Evolutionary conservation across 1,284 basidiomycete species (phyloP).

Genomic region (Ceratobasidium sp.): DNA sequence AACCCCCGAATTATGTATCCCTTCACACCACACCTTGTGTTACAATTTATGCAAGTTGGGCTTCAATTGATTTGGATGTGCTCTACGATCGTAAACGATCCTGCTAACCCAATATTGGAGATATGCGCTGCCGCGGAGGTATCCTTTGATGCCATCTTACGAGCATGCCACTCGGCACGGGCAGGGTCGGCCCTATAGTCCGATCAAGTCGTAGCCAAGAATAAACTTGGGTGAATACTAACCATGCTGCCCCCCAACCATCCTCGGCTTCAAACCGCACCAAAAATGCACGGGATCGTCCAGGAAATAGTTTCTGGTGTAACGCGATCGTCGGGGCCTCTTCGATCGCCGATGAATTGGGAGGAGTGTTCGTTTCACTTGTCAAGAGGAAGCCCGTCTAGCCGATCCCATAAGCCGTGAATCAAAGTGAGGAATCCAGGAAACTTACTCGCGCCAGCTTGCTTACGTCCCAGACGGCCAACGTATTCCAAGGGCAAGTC

Average conservation of each 20-base stretch:
- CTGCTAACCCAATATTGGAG: constrained; percentile 24
- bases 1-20: constrained; percentile 23
- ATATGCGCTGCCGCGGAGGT: constrained; percentile 36
- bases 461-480: constrained; percentile 26
- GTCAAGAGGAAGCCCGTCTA: constrained; percentile 35
- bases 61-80: constrained; percentile 17
- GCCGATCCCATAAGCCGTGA: neutral
- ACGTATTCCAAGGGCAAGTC: constrained; percentile 34
- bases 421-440: neutral
- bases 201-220: too few species aligned
- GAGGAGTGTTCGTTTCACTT: constrained; percentile 35
- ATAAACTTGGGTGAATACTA: neutral
- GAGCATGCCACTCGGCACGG: constrained; percentile 32
- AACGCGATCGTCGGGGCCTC: constrained; percentile 37
- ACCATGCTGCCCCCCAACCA: constrained; percentile 32
- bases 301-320: constrained; percentile 30
- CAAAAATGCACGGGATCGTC: constrained; percentile 18
- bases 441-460: constrained; percentile 23
- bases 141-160: constrained; percentile 36
- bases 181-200: constrained; percentile 24
- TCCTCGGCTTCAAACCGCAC: constrained; percentile 14
- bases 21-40: constrained; percentile 8
- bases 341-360: constrained; percentile 28
- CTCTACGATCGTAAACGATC: constrained; percentile 18
- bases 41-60: constrained; percentile 7